Evolutionary conservation across 306 rosid species (phyloP).

Genomic region (Cicer pinnatifidum): DNA sequence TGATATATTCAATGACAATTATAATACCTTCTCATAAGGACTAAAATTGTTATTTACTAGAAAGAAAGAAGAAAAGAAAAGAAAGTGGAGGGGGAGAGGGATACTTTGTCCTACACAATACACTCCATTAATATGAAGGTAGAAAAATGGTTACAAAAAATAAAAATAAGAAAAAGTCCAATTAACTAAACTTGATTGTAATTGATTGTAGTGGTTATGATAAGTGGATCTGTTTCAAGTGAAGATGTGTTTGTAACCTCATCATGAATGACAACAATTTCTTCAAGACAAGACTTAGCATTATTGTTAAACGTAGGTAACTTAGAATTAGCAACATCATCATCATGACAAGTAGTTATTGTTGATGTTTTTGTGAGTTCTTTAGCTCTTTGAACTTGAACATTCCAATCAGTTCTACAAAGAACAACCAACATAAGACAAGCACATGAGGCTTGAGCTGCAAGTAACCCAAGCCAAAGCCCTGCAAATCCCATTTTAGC

Average conservation of each 20-base stretch:
- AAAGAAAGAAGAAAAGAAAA: not conserved
- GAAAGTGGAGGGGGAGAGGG: not conserved
- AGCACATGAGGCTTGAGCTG: conserved; percentile 87
- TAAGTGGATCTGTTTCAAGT: conserved; percentile 70
- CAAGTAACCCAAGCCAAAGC: conserved; percentile 93
- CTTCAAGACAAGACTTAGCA: conserved; percentile 50
- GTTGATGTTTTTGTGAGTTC: conserved; percentile 58
- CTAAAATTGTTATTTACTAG: no score
- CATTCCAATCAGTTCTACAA: conserved; percentile 76
- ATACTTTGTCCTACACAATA: conserved; percentile 39
- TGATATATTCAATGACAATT: no score
- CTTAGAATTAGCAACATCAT: conserved; percentile 23
- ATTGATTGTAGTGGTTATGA: conserved; percentile 21
- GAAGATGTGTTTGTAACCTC: conserved; percentile 46
- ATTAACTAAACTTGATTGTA: conserved; percentile 34
- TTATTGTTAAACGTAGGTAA: conserved; percentile 42
- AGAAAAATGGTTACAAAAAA: conserved; percentile 38
- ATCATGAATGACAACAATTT: conserved; percentile 54
- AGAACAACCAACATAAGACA: conserved; percentile 80
- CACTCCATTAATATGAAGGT: conserved; percentile 49
- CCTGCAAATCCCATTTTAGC: conserved; percentile 80
- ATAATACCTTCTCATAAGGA: no score
- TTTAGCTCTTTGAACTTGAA: conserved; percentile 65
- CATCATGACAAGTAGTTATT: not conserved
- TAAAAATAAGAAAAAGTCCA: not conserved